Evolutionary conservation across 768 basidiomycete genomes (phyloP), one percentile per base, ranked within the genome.

Genomic region (Lentinula guzmanii): DNA sequence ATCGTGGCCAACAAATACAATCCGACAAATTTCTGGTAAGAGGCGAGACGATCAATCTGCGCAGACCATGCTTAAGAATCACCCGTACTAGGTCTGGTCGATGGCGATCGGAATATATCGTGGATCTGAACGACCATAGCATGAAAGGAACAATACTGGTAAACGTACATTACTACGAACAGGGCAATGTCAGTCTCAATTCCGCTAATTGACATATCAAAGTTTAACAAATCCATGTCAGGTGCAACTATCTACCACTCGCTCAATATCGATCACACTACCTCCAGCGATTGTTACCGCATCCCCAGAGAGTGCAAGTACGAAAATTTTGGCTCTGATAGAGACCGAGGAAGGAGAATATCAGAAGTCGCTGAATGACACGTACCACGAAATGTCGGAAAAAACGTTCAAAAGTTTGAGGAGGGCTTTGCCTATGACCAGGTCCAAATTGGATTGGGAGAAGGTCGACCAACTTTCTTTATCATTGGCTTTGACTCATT

Each of bases 1-100:
- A 76, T 97, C 60, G 95, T 96, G n/a, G 90, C 93, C 18, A 96
- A 97, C 72, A 93, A 95, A 70, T 98, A 98, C 75, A 98, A 96
- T 69, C 90, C 93, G 0, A 74, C 83, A 21, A 98, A 98, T 72
- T 98, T 83, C 75, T 98, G 96, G 96, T 95, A 55, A 62, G 73
- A 41, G 18, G 65, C 41, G 11, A 18, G 5, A 28, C 18, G 16
- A 35, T 18, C 31, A 13, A 28, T 24, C 41, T 4, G 9, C 18
- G 24, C 15, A 24, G 13, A 35, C 31, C 13, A 34, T 28, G 31
- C 16, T 24, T 16, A 50, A 18, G 8, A 43, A 9, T 16, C 16
- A 21, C 37, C 13, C 8, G 28, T 43, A n/a, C 11, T 34, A 96
- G 95, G 95, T 90, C 95, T 33, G 96, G 96, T 37, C 80, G 95